These are phyloP conservation scores for Deuterostichococcus epilithicus DNA, from an alignment of 139 green algal species.

Conservation along the genomic window DNA sequence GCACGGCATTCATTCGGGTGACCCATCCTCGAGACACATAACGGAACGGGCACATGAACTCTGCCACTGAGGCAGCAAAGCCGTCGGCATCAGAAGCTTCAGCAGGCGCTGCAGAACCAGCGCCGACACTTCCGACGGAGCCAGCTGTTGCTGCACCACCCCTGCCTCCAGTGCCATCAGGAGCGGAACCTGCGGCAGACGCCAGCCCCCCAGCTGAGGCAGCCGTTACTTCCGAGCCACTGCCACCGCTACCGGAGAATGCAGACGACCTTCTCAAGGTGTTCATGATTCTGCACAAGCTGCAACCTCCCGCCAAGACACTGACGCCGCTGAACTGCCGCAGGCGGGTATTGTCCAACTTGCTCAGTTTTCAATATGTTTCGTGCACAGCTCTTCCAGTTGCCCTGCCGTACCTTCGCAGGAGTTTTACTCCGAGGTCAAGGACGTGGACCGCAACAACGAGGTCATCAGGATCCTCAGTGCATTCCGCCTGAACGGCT, in stretches of 20 bases:
- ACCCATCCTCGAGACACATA: too few relatives aligned
- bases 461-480: slow-evolving; percentile 89
- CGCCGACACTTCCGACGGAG: not conserved
- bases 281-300: too few relatives aligned
- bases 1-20: too few relatives aligned
- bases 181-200: not conserved
- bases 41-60: too few relatives aligned
- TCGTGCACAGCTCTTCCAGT: too few relatives aligned
- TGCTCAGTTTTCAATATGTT: too few relatives aligned
- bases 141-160: not conserved
- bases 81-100: not conserved
- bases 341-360: too few relatives aligned
- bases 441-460: slow-evolving; percentile 87
- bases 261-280: slow-evolving; percentile 7
- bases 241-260: slow-evolving; percentile 4
- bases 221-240: not conserved
- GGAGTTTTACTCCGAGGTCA: slow-evolving; percentile 85
- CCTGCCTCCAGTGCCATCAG: not conserved
- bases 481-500: slow-evolving; percentile 97
- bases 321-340: too few relatives aligned
- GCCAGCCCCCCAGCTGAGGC: not conserved
- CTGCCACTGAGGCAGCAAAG: too few relatives aligned
- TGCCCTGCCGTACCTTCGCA: slow-evolving; percentile 19
- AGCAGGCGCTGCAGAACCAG: not conserved
- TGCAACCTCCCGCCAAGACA: too few relatives aligned